phyloP scores from a whole-genome alignment of 169 alveolate species.

The Perkinsus olseni region DNA sequence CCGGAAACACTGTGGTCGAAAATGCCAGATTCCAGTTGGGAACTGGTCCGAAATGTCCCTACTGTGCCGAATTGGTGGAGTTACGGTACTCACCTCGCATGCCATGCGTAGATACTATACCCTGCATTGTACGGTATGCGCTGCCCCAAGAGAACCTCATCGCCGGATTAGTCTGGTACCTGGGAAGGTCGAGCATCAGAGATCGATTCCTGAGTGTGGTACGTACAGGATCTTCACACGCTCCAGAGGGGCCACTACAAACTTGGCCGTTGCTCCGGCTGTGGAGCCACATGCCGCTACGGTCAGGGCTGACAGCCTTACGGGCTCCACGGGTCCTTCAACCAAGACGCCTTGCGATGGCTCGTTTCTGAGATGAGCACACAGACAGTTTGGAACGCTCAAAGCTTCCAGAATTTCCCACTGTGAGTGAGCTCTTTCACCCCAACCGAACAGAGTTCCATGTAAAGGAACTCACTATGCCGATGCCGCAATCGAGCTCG shows the following conservation, averaged over 20 bases:
- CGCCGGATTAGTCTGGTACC: neutral
- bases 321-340: neutral
- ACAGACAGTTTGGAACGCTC: no score
- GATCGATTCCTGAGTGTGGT: neutral
- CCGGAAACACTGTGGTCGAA: no score
- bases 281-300: neutral
- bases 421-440: no score
- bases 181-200: neutral
- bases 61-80: no score
- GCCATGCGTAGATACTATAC: neutral
- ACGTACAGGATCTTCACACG: neutral
- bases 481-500: no score
- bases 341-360: neutral
- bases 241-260: neutral
- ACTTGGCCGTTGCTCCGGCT: neutral
- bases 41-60: no score
- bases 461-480: no score
- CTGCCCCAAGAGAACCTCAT: neutral
- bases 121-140: neutral
- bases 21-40: no score
- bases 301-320: neutral
- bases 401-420: no score
- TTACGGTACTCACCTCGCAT: neutral
- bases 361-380: neutral
- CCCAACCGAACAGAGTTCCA: no score